These are phyloP conservation scores for Dysphania ambrosioides DNA, from an alignment of 148 eudicot genomes.

Conservation along the genomic window DNA sequence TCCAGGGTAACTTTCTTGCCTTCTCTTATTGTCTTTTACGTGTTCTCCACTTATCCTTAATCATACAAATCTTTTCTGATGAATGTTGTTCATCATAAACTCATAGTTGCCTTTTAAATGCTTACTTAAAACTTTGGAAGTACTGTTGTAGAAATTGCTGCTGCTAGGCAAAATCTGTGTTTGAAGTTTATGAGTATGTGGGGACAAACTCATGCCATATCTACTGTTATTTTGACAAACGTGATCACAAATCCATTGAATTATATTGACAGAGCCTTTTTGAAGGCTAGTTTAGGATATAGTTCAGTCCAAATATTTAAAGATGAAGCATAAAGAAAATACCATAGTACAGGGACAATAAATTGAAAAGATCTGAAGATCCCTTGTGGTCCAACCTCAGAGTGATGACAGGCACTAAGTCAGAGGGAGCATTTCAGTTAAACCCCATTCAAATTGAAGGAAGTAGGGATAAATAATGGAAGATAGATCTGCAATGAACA, in stretches of 20 bases:
- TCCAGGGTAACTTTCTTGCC: slow-evolving; percentile 53
- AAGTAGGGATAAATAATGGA: neutral
- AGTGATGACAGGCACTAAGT: neutral
- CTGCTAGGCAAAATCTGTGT: neutral
- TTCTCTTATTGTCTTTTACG: neutral
- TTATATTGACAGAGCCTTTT: neutral
- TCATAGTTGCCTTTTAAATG: neutral
- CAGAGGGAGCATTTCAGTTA: neutral
- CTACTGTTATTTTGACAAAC: too few relatives aligned
- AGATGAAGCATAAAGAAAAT: too few relatives aligned
- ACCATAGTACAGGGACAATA: neutral
- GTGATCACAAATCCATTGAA: too few relatives aligned
- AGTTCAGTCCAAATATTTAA: neutral
- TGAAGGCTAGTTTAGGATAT: neutral
- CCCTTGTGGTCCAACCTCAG: neutral
- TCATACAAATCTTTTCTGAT: neutral
- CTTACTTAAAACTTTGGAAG: neutral
- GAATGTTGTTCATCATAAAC: neutral
- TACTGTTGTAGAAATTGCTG: neutral
- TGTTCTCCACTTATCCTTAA: neutral
- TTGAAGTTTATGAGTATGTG: neutral
- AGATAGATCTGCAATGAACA: neutral
- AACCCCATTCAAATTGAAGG: neutral
- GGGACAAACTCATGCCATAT: too few relatives aligned
- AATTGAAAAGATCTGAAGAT: neutral